Evolutionary conservation across 2,329 filamentous ascomycete genomes (phyloP).

Genomic region (Diplodia sapinea): DNA sequence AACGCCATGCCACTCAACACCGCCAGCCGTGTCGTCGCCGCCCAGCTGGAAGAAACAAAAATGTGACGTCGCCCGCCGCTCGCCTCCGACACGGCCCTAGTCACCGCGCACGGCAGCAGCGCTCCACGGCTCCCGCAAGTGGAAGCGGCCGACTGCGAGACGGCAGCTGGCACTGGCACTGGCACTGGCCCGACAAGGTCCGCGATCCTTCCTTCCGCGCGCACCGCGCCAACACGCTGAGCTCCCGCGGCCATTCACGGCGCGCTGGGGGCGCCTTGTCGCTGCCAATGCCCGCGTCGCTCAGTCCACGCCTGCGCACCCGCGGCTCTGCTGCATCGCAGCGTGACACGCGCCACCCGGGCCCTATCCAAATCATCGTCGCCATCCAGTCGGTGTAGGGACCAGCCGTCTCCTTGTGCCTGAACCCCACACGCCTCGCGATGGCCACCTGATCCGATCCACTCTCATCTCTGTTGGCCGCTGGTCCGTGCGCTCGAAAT

Average conservation of each 20-base stretch:
- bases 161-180: background rate
- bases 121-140: background rate
- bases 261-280: background rate
- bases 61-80: conserved; percentile 8
- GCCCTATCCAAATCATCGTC: background rate
- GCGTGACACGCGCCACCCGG: background rate
- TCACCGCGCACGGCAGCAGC: background rate
- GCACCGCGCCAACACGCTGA: conserved; percentile 21
- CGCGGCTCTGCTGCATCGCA: conserved; percentile 1
- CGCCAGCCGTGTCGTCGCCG: background rate
- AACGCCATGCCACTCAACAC: conserved; percentile 4
- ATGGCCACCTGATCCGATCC: conserved; percentile 1
- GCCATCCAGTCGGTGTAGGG: background rate
- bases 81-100: background rate
- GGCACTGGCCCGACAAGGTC: background rate
- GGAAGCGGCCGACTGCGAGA: background rate
- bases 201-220: conserved; percentile 25
- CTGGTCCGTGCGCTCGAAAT: conserved; percentile 1
- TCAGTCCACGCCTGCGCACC: background rate
- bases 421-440: conserved; percentile 20
- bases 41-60: background rate
- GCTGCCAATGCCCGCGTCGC: conserved; percentile 1
- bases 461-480: background rate
- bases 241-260: conserved; percentile 21
- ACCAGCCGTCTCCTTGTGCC: conserved; percentile 6